These are phyloP conservation scores for Rhynchospora breviuscula DNA, from an alignment of 176 grass and related monocot species.

Conservation along the genomic window DNA sequence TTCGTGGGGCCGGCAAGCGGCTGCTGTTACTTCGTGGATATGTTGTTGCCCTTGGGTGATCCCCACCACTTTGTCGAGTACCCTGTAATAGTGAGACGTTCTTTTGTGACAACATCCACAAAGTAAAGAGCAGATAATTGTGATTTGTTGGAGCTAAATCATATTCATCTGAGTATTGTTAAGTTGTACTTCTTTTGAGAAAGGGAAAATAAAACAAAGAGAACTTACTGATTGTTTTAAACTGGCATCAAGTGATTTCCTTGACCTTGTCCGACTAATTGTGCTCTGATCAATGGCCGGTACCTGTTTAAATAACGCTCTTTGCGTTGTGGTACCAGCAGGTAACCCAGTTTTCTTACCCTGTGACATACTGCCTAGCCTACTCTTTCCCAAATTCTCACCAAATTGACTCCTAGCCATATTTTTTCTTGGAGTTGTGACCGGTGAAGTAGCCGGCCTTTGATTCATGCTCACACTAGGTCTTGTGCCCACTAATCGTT, in stretches of 20 bases:
- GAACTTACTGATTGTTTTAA: slow-evolving; percentile 11
- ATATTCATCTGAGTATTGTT: background rate
- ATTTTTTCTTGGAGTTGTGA: slow-evolving; percentile 17
- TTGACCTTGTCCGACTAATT: background rate
- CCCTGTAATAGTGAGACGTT: slow-evolving; percentile 7
- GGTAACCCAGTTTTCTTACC: background rate
- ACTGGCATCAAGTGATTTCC: slow-evolving; percentile 6
- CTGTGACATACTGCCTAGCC: background rate
- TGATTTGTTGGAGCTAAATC: background rate
- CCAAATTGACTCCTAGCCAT: slow-evolving; percentile 13
- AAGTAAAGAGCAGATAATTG: background rate
- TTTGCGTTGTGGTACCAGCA: background rate
- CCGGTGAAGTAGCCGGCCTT: slow-evolving; percentile 19
- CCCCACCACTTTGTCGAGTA: background rate
- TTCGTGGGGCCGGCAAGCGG: background rate
- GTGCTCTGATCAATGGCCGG: background rate
- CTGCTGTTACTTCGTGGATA: slow-evolving; percentile 21
- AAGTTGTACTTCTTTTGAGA: background rate
- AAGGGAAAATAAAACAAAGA: background rate
- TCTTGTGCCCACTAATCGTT: background rate
- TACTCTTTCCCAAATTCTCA: slow-evolving; percentile 17
- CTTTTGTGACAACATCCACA: background rate
- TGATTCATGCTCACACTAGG: slow-evolving; percentile 11
- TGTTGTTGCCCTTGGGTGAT: background rate
- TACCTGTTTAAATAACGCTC: background rate